A percentile compares a stretch with the other conserved stretches of the same genome.
These are phyloP conservation scores for Lenwebbia sp. DNA, from an alignment of 345 rosid species.

Conservation along the genomic window DNA sequence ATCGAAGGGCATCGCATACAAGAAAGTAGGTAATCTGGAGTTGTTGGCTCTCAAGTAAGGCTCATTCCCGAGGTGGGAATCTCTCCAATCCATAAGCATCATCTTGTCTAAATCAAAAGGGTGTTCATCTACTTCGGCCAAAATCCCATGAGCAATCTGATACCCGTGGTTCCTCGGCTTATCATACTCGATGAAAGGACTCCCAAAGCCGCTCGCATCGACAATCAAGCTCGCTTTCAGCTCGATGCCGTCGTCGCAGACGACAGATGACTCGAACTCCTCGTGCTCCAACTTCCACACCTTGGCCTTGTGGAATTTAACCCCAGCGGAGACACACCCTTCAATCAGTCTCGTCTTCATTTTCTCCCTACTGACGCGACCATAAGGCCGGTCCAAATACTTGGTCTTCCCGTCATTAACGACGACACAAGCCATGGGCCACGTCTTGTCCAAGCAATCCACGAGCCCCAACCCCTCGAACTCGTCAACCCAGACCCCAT, in stretches of 20 bases:
- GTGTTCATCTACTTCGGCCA: slow-evolving; percentile 61
- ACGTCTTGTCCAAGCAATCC: slow-evolving; percentile 47
- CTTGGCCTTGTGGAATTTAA: slow-evolving; percentile 43
- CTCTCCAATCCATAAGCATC: slow-evolving; percentile 79
- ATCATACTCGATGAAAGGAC: slow-evolving; percentile 31
- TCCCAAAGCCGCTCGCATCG: slow-evolving; percentile 54
- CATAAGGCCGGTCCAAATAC: slow-evolving; percentile 49
- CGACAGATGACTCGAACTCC: slow-evolving; percentile 35
- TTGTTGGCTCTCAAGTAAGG: slow-evolving; percentile 37
- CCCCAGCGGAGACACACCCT: slow-evolving; percentile 34
- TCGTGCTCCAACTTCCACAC: slow-evolving; percentile 48
- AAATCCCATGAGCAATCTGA: slow-evolving; percentile 62
- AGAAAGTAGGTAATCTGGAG: slow-evolving; percentile 32
- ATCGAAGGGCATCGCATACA: slow-evolving; percentile 61
- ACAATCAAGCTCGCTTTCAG: slow-evolving; percentile 45
- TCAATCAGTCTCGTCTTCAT: slow-evolving; percentile 34
- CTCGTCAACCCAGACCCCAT: slow-evolving; percentile 77
- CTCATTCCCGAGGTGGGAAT: slow-evolving; percentile 54
- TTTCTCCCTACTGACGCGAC: slow-evolving; percentile 37
- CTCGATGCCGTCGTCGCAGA: slow-evolving; percentile 45
- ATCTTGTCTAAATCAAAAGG: slow-evolving; percentile 59
- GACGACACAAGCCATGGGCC: slow-evolving; percentile 42
- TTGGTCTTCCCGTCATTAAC: slow-evolving; percentile 33
- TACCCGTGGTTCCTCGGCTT: slow-evolving; percentile 51
- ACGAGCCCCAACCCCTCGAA: slow-evolving; percentile 38